Evolutionary conservation across 2,329 filamentous ascomycete species (phyloP), one percentile per base, ranked within the genome.

Genomic region (Mycosphaerella arachidis): DNA sequence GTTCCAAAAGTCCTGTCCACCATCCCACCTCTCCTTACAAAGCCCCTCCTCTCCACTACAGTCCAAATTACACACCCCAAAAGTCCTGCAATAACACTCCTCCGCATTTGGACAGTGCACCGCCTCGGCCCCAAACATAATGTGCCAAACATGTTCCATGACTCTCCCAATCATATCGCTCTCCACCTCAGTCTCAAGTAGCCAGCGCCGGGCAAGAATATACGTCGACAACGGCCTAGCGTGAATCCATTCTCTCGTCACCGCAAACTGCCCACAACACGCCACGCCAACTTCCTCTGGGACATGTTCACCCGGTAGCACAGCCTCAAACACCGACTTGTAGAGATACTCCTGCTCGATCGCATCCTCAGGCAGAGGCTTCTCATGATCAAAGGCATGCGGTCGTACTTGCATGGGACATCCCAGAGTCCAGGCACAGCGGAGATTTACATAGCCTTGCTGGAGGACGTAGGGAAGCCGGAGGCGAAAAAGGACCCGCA

Each of bases 81-180:
- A 24, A 24, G 24, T 24, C 24, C 24, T 24, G 24, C 24, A 24
- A 24, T 24, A 24, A 24, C 24, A 24, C 24, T 3, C 24, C 24
- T 24, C 24, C 24, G 3, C 24, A 24, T 24, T 24, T 24, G 24
- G 24, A 24, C 24, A 24, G 24, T 24, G 24, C 24, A 24, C 24
- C 24, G 24, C 24, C 24, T 24, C 24, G 2, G 24, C 24, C 24
- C 24, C 24, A 3, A 24, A 54, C 79, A 66, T 77, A 82, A 79
- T 82, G 61, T 84, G 82, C 82, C 82, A 84, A 1, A 77, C 78
- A 68, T 84, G 84, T 62, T 84, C 82, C 70, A 84, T 75, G 3
- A 84, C 76, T n/a, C 81, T 71, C 4, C 82, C 82, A 62, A 78
- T 81, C 33, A 82, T 72, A 43, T 75, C 75, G 70, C 84, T 81